phyloP scores from a whole-genome alignment of 345 rosid genomes.

The Odontarrhena argentea region DNA sequence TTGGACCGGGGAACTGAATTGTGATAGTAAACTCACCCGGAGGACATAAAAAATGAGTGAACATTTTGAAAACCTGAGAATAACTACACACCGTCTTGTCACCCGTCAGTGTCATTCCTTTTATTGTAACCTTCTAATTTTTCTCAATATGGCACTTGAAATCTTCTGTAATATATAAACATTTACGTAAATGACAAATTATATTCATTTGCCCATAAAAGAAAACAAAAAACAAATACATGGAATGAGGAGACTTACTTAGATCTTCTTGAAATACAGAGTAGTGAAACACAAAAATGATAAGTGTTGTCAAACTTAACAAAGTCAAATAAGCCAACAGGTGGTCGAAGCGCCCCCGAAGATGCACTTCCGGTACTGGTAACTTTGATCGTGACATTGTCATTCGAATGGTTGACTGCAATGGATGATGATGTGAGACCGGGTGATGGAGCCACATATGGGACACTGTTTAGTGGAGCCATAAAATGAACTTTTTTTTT shows the following conservation, averaged over 20 bases:
- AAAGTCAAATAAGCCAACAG: constrained; percentile 53
- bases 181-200: background rate
- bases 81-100: constrained; percentile 55
- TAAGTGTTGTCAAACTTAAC: constrained; percentile 57
- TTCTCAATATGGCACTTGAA: constrained; percentile 57
- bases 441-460: too few species aligned
- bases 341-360: constrained; percentile 52
- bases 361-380: constrained; percentile 63
- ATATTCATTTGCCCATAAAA: constrained; percentile 1
- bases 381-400: constrained; percentile 41
- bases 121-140: constrained; percentile 52
- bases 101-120: constrained; percentile 67
- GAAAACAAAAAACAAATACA: background rate
- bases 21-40: constrained; percentile 66
- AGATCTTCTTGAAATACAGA: constrained; percentile 55
- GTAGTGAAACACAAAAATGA: constrained; percentile 55
- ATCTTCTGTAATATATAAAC: constrained; percentile 48
- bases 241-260: constrained; percentile 43
- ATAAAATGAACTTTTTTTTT: too few species aligned
- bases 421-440: too few species aligned
- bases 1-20: constrained; percentile 70
- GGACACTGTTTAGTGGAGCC: too few species aligned
- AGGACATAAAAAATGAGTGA: constrained; percentile 59
- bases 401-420: too few species aligned
- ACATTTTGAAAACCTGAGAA: constrained; percentile 52